Evolutionary conservation across 139 green algal species (phyloP), one percentile per base, ranked within the genome.

Genomic region (Yamagishiella unicocca): DNA sequence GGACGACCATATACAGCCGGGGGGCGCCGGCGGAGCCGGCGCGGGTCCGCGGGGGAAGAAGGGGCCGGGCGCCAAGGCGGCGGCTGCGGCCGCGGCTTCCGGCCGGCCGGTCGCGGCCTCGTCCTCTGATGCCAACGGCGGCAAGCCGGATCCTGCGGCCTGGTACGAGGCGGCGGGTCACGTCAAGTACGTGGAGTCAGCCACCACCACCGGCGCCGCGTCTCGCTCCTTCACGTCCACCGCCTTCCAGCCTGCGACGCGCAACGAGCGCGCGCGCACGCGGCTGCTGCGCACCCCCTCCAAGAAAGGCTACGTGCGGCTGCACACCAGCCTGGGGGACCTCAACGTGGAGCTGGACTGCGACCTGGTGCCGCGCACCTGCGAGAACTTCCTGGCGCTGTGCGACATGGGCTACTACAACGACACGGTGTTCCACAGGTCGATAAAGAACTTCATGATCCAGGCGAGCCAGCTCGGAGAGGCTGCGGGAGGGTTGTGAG

Each of bases 361-460:
- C 85, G 97, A 99, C 93, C 82, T 98, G 17, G 93, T 85, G 31
- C 97, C 97, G 1, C 90, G 87, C 35, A 97, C 97, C 31, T 98
- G 95, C 89, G 98, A 99, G 87, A 99, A 99, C 94, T 99, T 99
- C 90, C 73, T 99, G 29, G 94, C 92, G 29, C 93, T 99, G 71
- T 94, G 89, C 24, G 94, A 96, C 85, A 91, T 93, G 70, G 94
- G 96, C 61, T 99, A 99, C 94, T 99, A 99, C 91, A 88, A 96
- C 37, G 92, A 84, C 72, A 96, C 93, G 1, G 53, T 93, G 5
- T 99, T 99, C 89, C 98, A 99, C 93, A 91, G 97, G 37, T 95
- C 67, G 88, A 98, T 99, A 82, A 95, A 94, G 68, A 98, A 98
- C 93, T 99, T 99, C 89, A 99, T 99, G 97, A 93, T 97, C 19